Conservation (phyloP, 139 green algal genomes). For the Desmodesmus armatus region DNA sequence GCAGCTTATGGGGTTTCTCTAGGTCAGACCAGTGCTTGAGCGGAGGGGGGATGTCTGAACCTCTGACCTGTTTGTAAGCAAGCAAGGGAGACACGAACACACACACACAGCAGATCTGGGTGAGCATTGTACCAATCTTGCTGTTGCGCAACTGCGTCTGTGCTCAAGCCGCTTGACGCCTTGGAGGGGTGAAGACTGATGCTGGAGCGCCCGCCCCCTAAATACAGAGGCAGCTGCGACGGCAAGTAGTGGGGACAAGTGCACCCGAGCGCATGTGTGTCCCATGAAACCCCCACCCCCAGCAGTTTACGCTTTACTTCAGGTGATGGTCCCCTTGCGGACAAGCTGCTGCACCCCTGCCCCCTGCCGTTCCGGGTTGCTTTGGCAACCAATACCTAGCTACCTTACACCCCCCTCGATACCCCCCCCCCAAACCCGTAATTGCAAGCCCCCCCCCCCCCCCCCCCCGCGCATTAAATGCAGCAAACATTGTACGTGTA, state of each 20-base stretch:
- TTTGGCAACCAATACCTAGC: background rate
- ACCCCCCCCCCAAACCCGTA: background rate
- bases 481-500: background rate
- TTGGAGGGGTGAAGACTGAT: too few species aligned
- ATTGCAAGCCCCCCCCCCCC: too few species aligned
- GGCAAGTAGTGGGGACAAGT: too few species aligned
- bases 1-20: background rate
- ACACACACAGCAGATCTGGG: background rate
- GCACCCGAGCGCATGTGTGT: too few species aligned
- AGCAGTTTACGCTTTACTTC: too few species aligned
- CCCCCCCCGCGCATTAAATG: background rate
- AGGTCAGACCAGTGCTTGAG: slow-evolving; percentile 20
- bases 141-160: background rate
- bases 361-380: background rate
- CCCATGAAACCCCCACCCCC: too few species aligned
- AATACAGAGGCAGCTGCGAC: too few species aligned
- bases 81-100: background rate
- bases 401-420: background rate
- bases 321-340: too few species aligned
- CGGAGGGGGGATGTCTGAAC: background rate
- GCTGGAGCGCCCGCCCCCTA: too few species aligned
- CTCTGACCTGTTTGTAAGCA: slow-evolving; percentile 26
- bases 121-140: background rate
- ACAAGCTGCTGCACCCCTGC: too few species aligned
- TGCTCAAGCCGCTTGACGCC: background rate